Conservation (phyloP, 2,329 filamentous ascomycete species). For the Claviceps arundinis region DNA sequence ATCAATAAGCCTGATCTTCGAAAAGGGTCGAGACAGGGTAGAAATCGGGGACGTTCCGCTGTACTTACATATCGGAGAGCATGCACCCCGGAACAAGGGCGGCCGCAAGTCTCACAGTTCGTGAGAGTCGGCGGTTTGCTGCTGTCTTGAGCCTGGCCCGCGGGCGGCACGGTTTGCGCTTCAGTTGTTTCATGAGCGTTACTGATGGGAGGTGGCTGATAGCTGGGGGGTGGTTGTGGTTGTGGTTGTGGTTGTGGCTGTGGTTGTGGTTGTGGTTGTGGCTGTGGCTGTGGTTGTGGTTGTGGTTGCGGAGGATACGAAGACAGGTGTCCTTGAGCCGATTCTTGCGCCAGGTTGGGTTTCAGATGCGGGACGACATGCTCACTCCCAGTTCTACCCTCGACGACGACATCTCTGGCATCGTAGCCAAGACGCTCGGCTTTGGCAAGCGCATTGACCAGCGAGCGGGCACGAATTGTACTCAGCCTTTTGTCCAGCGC, state of each 20-base stretch:
- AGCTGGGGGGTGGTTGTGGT: too few relatives aligned
- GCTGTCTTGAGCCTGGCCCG: neutral
- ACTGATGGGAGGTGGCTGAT: neutral
- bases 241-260: too few relatives aligned
- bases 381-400: slow-evolving; percentile 20
- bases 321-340: neutral
- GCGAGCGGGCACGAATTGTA: slow-evolving; percentile 38
- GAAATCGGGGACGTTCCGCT: neutral
- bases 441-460: slow-evolving; percentile 43
- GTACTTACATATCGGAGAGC: slow-evolving; percentile 20
- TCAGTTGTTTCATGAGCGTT: neutral
- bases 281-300: too few relatives aligned
- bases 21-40: neutral
- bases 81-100: slow-evolving; percentile 20
- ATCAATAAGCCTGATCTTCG: slow-evolving; percentile 5
- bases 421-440: slow-evolving; percentile 46
- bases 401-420: slow-evolving; percentile 33
- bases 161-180: neutral
- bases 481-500: slow-evolving; percentile 37
- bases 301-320: neutral
- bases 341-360: slow-evolving; percentile 7
- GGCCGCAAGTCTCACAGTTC: slow-evolving; percentile 18
- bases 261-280: neutral
- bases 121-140: slow-evolving; percentile 4
- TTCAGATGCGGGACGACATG: slow-evolving; percentile 22